Evolutionary conservation across 2,329 filamentous ascomycete genomes (phyloP).

Genomic region (Fusarium xyrophilum): DNA sequence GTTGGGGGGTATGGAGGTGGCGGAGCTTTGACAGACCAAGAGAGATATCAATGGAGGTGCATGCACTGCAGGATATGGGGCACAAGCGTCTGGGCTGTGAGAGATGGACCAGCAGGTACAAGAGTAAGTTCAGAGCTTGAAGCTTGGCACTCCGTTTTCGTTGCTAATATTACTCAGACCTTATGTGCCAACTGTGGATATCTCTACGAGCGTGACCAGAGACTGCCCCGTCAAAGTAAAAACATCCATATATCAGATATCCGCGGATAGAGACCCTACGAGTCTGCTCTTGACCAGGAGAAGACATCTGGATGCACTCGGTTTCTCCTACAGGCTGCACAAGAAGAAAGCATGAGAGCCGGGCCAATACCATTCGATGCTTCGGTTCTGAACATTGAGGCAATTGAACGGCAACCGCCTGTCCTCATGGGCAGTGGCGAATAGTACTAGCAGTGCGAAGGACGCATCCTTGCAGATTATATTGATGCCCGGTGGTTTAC

Average conservation of each 20-base stretch:
- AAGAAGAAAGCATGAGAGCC: conserved; percentile 11
- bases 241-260: conserved; percentile 49
- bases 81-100: conserved; percentile 89
- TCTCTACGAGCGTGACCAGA: conserved; percentile 85
- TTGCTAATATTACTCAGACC: conserved; percentile 59
- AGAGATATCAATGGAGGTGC: conserved; percentile 86
- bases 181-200: conserved; percentile 94
- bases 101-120: conserved; percentile 85
- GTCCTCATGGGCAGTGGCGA: conserved; percentile 4
- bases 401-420: conserved; percentile 3
- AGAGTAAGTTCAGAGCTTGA: conserved; percentile 65
- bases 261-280: conserved; percentile 41
- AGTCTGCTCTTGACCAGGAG: conserved; percentile 30
- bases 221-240: conserved; percentile 66
- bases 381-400: not conserved
- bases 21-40: conserved; percentile 73
- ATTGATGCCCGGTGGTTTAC: conserved; percentile 19
- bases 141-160: not conserved
- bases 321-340: conserved; percentile 6
- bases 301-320: conserved; percentile 2
- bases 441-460: conserved; percentile 13
- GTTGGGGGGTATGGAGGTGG: conserved; percentile 75
- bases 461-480: conserved; percentile 34
- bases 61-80: conserved; percentile 88
- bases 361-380: not conserved